Conservation (phyloP, 371 early-diverging fungal genomes). For the Syncephalis plumigaleata region DNA sequence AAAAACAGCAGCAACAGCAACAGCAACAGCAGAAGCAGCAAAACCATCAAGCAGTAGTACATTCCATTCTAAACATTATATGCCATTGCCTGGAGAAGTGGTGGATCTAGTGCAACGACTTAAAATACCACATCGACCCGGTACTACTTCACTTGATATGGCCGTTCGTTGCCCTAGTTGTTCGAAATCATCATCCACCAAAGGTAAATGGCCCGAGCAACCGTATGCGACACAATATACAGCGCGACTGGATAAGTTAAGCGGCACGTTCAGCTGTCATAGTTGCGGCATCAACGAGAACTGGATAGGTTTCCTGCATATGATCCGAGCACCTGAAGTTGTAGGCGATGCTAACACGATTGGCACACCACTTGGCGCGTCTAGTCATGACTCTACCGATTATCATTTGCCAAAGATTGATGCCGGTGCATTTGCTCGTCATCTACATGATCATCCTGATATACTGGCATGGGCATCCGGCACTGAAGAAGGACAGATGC, state of each 20-base stretch:
- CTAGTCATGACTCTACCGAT: too few species aligned
- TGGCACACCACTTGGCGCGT: conserved; percentile 4
- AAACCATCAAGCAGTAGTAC: too few species aligned
- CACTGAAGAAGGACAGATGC: conserved; percentile 2
- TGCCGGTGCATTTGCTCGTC: conserved; percentile 10
- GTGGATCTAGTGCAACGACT: conserved; percentile 16
- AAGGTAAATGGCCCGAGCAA: neutral
- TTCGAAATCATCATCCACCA: neutral
- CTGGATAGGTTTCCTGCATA: conserved; percentile 8
- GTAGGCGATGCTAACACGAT: conserved; percentile 5
- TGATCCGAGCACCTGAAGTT: conserved; percentile 6
- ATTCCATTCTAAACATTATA: conserved; percentile 5
- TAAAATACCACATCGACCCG: conserved; percentile 18
- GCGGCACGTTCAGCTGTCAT: conserved; percentile 18
- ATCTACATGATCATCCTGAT: conserved; percentile 7
- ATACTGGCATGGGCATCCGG: conserved; percentile 6
- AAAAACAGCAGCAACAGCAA: too few species aligned
- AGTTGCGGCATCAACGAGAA: conserved; percentile 11
- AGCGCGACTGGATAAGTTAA: conserved; percentile 14
- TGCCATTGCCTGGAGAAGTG: conserved; percentile 9
- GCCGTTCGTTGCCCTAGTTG: conserved; percentile 25
- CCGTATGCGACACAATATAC: conserved; percentile 17
- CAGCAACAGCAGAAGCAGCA: too few species aligned
- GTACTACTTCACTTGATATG: conserved; percentile 10
- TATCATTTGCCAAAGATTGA: too few species aligned